Evolutionary conservation across 164 flowering plant genomes (phyloP).

Genomic region (Buxus sempervirens): DNA sequence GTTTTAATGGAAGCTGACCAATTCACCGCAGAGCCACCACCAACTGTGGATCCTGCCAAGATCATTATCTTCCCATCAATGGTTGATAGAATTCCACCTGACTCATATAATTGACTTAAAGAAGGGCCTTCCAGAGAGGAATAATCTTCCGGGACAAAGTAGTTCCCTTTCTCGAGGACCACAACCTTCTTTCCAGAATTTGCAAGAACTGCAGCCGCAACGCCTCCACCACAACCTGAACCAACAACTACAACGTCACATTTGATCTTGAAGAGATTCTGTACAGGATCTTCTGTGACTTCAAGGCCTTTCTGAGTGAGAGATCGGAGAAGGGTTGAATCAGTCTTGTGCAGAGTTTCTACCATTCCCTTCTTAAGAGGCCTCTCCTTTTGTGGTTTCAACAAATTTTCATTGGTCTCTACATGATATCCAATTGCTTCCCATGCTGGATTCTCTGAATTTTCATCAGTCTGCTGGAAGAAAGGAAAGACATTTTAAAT

Average conservation of each 20-base stretch:
- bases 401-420: slow-evolving; percentile 23
- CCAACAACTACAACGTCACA: slow-evolving; percentile 72
- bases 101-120: slow-evolving; percentile 38
- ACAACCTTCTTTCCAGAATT: slow-evolving; percentile 50
- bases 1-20: slow-evolving; percentile 65
- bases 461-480: slow-evolving; percentile 44
- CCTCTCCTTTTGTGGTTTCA: slow-evolving; percentile 23
- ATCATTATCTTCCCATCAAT: slow-evolving; percentile 39
- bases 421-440: slow-evolving; percentile 57
- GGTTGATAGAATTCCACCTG: slow-evolving; percentile 40
- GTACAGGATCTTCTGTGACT: slow-evolving; percentile 29
- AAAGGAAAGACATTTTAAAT: background rate
- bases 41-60: slow-evolving; percentile 61
- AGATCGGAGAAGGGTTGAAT: slow-evolving; percentile 37
- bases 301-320: slow-evolving; percentile 44
- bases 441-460: slow-evolving; percentile 50
- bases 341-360: slow-evolving; percentile 37
- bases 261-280: slow-evolving; percentile 33
- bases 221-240: slow-evolving; percentile 82
- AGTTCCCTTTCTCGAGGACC: slow-evolving; percentile 64
- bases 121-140: slow-evolving; percentile 68
- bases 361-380: slow-evolving; percentile 56
- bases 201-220: slow-evolving; percentile 71
- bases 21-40: slow-evolving; percentile 72
- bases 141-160: slow-evolving; percentile 47